Base-by-base conservation (phyloP, 2,329 filamentous ascomycete species). In the Aureobasidium pullulans region DNA sequence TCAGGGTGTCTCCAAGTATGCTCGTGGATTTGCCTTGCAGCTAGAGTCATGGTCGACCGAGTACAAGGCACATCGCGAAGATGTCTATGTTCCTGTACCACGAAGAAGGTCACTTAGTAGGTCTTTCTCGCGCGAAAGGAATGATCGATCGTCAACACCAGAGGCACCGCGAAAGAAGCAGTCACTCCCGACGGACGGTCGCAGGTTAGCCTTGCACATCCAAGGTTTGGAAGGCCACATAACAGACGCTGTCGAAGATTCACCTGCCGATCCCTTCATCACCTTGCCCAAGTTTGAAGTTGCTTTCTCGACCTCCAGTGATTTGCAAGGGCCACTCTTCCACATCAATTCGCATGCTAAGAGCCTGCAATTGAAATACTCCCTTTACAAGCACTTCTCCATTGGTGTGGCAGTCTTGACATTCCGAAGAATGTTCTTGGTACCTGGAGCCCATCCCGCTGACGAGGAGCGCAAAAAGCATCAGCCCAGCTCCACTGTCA, bases 351-450 rank as follows among this genome's bases (percentile, higher is more conserved):
- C 90, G 0, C 84, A 88, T 56, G 81, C 94, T 19, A 87, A 88
- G 65, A 90, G 88, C 6, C 75, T 99, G 1, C 84, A 89, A 62
- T 69, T 96, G 7, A 88, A 95, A 53, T 97, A 97, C 70, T 99
- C 95, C 0, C 81, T 99, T 0, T 96, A 95, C 71, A 87, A 92
- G 3, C 92, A 96, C 70, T 99, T 96, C 69, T 88, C 92, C 0
- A 81, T 95, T 29, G 89, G 90, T 1, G 85, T 97, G 61, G 94
- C 93, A 8, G 77, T 82, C 28, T 86, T 59, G 57, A 59, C 57
- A 7, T 53, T 59, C 31, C 31, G 48, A 23, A 59, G 57, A 53
- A 59, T 59, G 57, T 59, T 59, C 40, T 6, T 53, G n/a, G 23
- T 23, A 4, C n/a, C 19, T 6, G 47, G 10, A n/a, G 5, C 37